A percentile compares a stretch with the other conserved stretches of the same genome.
Evolutionary conservation across 2,329 filamentous ascomycete genomes (phyloP).

Genomic region (Clathrospora elynae): DNA sequence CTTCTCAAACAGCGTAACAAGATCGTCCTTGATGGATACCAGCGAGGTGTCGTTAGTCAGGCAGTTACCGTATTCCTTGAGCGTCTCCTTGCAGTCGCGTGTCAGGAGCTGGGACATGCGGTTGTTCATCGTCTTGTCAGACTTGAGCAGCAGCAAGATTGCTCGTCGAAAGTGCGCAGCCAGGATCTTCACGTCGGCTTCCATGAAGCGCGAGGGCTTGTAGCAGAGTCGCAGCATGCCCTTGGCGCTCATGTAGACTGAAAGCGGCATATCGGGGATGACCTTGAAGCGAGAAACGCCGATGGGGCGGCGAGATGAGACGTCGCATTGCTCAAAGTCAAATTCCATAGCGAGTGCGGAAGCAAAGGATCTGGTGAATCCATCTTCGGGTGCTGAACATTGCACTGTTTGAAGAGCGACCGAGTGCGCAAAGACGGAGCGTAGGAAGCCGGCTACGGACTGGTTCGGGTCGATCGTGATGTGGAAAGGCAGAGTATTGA

Average conservation of each 20-base stretch:
- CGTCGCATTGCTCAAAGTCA: neutral
- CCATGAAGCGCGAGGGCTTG: conserved; percentile 6
- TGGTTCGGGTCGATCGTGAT: conserved; percentile 5
- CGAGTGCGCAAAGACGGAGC: conserved; percentile 8
- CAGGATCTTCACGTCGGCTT: conserved; percentile 5
- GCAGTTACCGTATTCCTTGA: conserved; percentile 3
- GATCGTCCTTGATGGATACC: conserved; percentile 6
- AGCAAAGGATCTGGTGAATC: conserved; percentile 13
- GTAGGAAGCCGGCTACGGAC: conserved; percentile 8
- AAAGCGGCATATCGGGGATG: conserved; percentile 8
- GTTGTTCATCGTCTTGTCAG: conserved; percentile 6
- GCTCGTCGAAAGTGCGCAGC: conserved; percentile 7
- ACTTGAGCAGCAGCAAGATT: conserved; percentile 4
- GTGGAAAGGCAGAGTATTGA: conserved; percentile 35
- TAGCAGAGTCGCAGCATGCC: conserved; percentile 5
- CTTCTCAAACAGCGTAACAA: conserved; percentile 25
- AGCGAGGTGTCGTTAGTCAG: conserved; percentile 3
- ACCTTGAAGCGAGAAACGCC: conserved; percentile 4
- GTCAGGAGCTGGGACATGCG: conserved; percentile 7
- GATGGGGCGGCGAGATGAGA: conserved; percentile 1
- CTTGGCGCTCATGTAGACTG: conserved; percentile 7
- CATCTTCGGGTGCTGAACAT: conserved; percentile 17
- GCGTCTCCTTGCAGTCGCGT: conserved; percentile 6
- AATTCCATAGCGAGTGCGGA: conserved; percentile 16
- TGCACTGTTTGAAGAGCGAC: conserved; percentile 12